Base-by-base conservation (phyloP, 352 stramenopile species). In the Phytophthora fragariaefolia region DNA sequence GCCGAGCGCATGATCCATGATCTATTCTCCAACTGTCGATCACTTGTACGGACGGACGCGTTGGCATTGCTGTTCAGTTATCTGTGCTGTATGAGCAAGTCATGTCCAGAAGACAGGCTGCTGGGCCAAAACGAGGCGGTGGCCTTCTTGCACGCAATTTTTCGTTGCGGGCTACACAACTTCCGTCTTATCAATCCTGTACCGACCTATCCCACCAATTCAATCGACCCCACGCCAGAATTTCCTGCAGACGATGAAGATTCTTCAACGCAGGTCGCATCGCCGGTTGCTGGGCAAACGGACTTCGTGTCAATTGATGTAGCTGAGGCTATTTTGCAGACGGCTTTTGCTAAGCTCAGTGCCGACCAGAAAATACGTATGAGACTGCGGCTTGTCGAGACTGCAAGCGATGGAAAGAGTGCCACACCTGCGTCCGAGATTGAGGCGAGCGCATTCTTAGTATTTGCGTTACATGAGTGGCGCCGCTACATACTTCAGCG, bases 1-100 rank as follows among this genome's bases (percentile, higher is more conserved):
- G 80, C 87, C 0, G 89, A 97, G 69, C 90, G 91, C 49, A 57
- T 91, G 1, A 81, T 96, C 24, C 86, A 96, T 47, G 89, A 96
- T 34, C 54, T 96, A 17, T 97, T 96, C 43, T 73, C 83, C 13
- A 94, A 88, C 48, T 92, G 84, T n/a, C 82, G 89, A 0, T 61
- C 76, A 3, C 57, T 89, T 18, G 63, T 85, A n/a, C 46, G 61
- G 3, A 53, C 40, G 0, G 63, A 87, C 28, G 58, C 79, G 5
- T 71, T 83, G 20, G 84, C 87, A 8, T 18, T 79, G 23, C 58
- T 96, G 4, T 96, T 95, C 32, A 79, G 83, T 30, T 69, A 86
- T 18, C 65, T 96, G 18, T 94, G 82, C 43, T 87, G 75, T 40
- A 91, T 96, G 84, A 78, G 62, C 42, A 78, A 90, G 10, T 74